A percentile compares a stretch with the other conserved stretches of the same genome.
Evolutionary conservation across 2,329 filamentous ascomycete genomes (phyloP).

Genomic region (Phialemoniopsis sp.): DNA sequence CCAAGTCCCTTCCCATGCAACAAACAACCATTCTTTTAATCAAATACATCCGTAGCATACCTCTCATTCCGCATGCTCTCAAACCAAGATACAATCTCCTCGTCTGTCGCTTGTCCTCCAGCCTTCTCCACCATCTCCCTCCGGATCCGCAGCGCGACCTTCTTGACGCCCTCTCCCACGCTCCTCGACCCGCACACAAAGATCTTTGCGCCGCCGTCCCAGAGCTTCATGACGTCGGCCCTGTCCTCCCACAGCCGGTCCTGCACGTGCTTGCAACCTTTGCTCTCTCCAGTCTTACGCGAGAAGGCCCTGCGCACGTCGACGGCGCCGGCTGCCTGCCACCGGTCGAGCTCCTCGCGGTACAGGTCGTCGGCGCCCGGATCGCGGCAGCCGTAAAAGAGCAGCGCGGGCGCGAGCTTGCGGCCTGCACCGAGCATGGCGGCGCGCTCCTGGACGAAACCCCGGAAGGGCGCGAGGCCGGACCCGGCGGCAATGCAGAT

Average conservation of each 20-base stretch:
- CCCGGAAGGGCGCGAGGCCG: slow-evolving; percentile 59
- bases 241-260: slow-evolving; percentile 41
- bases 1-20: too few species aligned
- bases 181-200: slow-evolving; percentile 57
- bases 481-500: slow-evolving; percentile 49
- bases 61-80: slow-evolving; percentile 47
- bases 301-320: slow-evolving; percentile 59
- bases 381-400: slow-evolving; percentile 61
- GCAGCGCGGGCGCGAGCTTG: slow-evolving; percentile 53
- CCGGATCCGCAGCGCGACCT: slow-evolving; percentile 25
- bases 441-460: slow-evolving; percentile 59
- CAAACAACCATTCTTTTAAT: too few species aligned
- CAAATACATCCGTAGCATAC: slow-evolving; percentile 59
- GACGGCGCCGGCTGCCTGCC: slow-evolving; percentile 58
- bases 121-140: slow-evolving; percentile 23
- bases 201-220: slow-evolving; percentile 39
- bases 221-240: slow-evolving; percentile 22
- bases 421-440: slow-evolving; percentile 44
- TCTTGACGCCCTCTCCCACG: slow-evolving; percentile 35
- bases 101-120: slow-evolving; percentile 18
- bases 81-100: slow-evolving; percentile 43
- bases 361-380: slow-evolving; percentile 57
- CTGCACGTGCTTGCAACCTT: slow-evolving; percentile 32
- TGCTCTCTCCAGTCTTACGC: slow-evolving; percentile 24
- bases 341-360: slow-evolving; percentile 49